Base-by-base conservation (phyloP, 768 basidiomycete genomes). In the Mycena epipterygia region DNA sequence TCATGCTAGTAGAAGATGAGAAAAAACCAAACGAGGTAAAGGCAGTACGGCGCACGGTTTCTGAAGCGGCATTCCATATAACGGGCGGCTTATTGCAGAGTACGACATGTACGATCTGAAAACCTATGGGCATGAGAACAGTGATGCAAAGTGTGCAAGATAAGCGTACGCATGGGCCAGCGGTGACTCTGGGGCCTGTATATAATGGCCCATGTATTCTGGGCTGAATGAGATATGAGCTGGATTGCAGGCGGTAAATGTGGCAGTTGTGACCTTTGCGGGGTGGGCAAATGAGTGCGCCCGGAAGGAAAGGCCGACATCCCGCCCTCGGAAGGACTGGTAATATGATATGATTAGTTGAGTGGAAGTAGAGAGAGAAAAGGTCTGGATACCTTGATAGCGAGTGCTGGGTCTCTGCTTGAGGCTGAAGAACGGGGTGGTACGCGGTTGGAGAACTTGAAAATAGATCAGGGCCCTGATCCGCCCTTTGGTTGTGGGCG, bases 121-220 rank as follows among this genome's bases (percentile, higher is more conserved):
- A 30, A 29, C 2, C n/a, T 46, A 32, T 64, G 35, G 9, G 27
- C 11, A 42, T 52, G 21, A 60, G 55, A 25, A 19, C 29, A 16
- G 42, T 23, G 37, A 27, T 41, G 41, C 41, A 44, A 19, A 53
- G 6, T 42, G n/a, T 13, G 41, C 16, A 51, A 55, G 58, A 59
- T 64, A 51, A 58, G 48, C 75, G 41, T 27, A 80, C 80, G 73
- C 64, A 30, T 76, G 68, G 25, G 72, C 60, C 21, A 80, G 64
- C 16, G 81, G 80, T 17, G 80, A 80, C 49, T 79, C 77, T 30
- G 79, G 78, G 57, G 76, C 66, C 9, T 79, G 74, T 0, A 70
- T 33, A 52, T 80, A 82, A 44, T 76, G 74, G 29, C 75, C 76
- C 69, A 80, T 67, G 30, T 77, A 80, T 39, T 76, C 76, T 33